Conservation (phyloP, 805 yeast genomes). For the Starmerella riodocensis region DNA sequence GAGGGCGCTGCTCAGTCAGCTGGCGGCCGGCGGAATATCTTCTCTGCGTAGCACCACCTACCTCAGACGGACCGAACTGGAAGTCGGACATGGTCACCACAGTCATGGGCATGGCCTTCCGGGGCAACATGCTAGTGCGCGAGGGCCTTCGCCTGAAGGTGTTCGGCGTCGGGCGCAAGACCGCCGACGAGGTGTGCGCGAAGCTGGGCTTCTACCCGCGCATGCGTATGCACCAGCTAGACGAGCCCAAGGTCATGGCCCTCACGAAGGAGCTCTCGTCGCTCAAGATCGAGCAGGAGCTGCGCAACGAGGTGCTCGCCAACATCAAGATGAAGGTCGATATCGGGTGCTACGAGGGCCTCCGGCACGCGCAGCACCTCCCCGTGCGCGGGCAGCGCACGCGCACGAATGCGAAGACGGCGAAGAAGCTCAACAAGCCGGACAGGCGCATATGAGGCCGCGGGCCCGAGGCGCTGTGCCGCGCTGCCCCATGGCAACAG, state of each 20-base stretch:
- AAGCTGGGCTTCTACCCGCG: constrained; percentile 81
- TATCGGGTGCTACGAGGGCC: constrained; percentile 77
- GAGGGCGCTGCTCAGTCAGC: too few species aligned
- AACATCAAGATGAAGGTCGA: constrained; percentile 67
- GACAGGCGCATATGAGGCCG: constrained; percentile 32
- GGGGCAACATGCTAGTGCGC: constrained; percentile 26
- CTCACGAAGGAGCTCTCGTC: constrained; percentile 78
- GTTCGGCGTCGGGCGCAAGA: constrained; percentile 70
- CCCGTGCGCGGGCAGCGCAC: constrained; percentile 89
- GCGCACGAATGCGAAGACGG: constrained; percentile 80
- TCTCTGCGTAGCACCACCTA: too few species aligned
- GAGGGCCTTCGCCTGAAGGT: constrained; percentile 67
- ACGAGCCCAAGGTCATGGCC: constrained; percentile 75
- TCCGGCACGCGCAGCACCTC: constrained; percentile 69
- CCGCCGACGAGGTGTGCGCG: constrained; percentile 68
- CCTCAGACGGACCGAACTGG: too few species aligned
- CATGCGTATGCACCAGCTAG: constrained; percentile 87
- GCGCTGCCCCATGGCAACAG: too few species aligned
- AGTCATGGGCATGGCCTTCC: constrained; percentile 29
- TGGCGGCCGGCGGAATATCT: too few species aligned
- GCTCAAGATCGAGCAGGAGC: constrained; percentile 71
- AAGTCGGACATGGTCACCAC: constrained; percentile 26
- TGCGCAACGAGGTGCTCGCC: constrained; percentile 42
- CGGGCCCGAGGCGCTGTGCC: too few species aligned
- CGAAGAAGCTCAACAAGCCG: constrained; percentile 66